Percentiles rank a stretch among this genome's conserved stretches.
Conservation (phyloP, 2,329 filamentous ascomycete species). For the Colletotrichum sansevieriae region DNA sequence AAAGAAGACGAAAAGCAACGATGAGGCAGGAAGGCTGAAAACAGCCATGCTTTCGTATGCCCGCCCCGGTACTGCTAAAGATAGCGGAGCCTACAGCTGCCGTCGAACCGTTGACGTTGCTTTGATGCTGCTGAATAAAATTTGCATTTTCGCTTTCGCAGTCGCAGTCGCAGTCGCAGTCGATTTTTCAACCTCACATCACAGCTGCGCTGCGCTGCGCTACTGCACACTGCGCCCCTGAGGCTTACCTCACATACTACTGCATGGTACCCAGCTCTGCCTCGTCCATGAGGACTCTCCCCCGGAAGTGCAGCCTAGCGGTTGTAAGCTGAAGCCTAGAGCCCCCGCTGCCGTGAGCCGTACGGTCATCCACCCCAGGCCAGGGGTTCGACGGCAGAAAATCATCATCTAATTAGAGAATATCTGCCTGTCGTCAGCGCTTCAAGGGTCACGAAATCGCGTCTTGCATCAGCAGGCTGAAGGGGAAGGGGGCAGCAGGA, state of each 20-base stretch:
- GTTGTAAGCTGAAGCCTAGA: conserved; percentile 13
- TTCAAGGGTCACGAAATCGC: conserved; percentile 12
- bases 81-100: neutral
- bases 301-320: neutral
- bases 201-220: neutral
- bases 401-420: conserved; percentile 17
- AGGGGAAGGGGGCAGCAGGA: neutral
- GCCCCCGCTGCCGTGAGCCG: neutral
- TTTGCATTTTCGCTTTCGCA: neutral
- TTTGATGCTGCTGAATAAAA: conserved; percentile 4
- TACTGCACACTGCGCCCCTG: conserved; percentile 21
- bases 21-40: neutral
- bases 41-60: neutral
- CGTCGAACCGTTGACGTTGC: neutral
- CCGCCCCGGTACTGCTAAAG: neutral
- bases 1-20: neutral
- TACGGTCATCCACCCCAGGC: neutral
- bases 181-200: neutral
- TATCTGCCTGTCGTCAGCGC: conserved; percentile 10
- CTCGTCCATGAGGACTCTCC: too few relatives aligned
- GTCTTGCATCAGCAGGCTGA: conserved; percentile 20
- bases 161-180: neutral
- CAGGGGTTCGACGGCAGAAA: neutral
- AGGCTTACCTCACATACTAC: conserved; percentile 4
- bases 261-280: too few relatives aligned